Conservation (phyloP, 305 asterid species). For the Solanum hybrid region DNA sequence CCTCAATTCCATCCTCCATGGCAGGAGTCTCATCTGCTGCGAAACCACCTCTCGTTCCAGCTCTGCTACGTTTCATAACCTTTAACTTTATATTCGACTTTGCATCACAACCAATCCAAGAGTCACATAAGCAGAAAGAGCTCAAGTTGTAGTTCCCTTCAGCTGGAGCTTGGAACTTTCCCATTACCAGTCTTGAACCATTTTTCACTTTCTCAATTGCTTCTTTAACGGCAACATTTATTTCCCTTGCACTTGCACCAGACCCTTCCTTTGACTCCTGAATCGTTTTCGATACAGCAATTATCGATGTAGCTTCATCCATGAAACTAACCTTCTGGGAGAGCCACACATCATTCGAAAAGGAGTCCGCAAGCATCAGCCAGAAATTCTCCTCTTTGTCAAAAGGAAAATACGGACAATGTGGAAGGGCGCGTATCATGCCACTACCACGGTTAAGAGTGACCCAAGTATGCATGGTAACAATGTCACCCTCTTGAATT, state of each 20-base stretch:
- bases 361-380: slow-evolving; percentile 76
- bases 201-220: slow-evolving; percentile 69
- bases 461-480: slow-evolving; percentile 94
- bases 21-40: slow-evolving; percentile 49
- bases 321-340: slow-evolving; percentile 87
- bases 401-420: slow-evolving; percentile 73
- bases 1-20: slow-evolving; percentile 77
- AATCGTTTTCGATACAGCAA: slow-evolving; percentile 89
- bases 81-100: slow-evolving; percentile 58
- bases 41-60: slow-evolving; percentile 54
- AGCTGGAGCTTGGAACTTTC: slow-evolving; percentile 86
- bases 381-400: slow-evolving; percentile 90
- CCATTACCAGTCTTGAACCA: slow-evolving; percentile 88
- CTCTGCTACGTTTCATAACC: slow-evolving; percentile 72
- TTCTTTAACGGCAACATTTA: slow-evolving; percentile 63
- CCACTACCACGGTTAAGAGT: slow-evolving; percentile 65
- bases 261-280: slow-evolving; percentile 87
- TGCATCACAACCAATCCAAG: slow-evolving; percentile 93
- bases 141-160: slow-evolving; percentile 82
- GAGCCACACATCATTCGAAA: slow-evolving; percentile 84
- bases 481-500: slow-evolving; percentile 89
- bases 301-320: slow-evolving; percentile 79
- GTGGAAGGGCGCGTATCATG: slow-evolving; percentile 73
- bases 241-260: slow-evolving; percentile 75
- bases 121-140: slow-evolving; percentile 72